A percentile compares a stretch with the other conserved stretches of the same genome.
These are phyloP conservation scores for Schizochytrium sp. DNA, from an alignment of 108 stramenopile genomes.

Conservation along the genomic window DNA sequence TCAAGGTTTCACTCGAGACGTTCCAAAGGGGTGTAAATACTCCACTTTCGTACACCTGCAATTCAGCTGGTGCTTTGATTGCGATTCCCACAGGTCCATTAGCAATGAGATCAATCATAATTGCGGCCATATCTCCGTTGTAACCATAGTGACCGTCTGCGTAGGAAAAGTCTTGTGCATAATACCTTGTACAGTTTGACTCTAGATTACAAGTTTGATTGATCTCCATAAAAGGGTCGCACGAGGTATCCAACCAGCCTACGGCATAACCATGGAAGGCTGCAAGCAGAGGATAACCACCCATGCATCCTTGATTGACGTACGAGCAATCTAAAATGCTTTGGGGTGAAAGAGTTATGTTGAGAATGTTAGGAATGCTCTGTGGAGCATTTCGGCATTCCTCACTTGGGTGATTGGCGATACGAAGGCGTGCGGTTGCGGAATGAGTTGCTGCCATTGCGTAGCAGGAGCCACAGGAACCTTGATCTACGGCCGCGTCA, in stretches of 20 bases:
- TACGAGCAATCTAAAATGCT: conserved; percentile 34
- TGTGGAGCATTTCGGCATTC: neutral
- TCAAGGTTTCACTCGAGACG: neutral
- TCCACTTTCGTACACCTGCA: neutral
- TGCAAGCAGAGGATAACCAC: conserved; percentile 37
- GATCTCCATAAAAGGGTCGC: neutral
- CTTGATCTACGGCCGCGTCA: conserved; percentile 9
- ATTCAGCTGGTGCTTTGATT: conserved; percentile 22
- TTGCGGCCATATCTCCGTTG: neutral
- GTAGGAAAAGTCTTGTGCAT: conserved; percentile 1
- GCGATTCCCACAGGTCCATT: conserved; percentile 29
- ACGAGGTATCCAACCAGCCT: conserved; percentile 6
- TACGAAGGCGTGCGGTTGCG: conserved; percentile 47
- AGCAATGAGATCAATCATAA: conserved; percentile 51
- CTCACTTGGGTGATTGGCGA: conserved; percentile 5
- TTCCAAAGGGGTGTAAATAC: conserved; percentile 1
- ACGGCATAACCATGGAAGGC: conserved; percentile 35
- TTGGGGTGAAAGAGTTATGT: neutral
- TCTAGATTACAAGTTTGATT: neutral
- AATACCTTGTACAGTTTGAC: neutral
- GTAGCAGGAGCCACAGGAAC: conserved; percentile 56
- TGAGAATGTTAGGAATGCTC: neutral
- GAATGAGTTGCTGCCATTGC: neutral
- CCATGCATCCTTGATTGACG: conserved; percentile 35
- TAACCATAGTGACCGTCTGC: neutral